Conservation (phyloP, 2,329 filamentous ascomycete species). For the Aureobasidium pullulans region DNA sequence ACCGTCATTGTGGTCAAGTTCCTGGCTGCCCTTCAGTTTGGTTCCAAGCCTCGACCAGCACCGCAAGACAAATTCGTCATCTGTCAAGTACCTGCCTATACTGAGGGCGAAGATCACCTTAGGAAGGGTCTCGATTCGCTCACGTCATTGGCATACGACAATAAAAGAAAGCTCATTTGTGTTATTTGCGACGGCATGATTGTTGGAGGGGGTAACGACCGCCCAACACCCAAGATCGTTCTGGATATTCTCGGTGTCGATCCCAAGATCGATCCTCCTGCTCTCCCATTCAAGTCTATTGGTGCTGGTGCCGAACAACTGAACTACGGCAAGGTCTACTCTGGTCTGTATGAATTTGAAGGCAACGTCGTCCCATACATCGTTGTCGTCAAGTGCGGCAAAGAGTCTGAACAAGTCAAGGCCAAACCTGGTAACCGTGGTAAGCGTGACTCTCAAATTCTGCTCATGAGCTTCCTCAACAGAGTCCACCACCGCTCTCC, state of each 20-base stretch:
- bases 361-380: slow-evolving; percentile 96
- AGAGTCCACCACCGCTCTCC: slow-evolving; percentile 88
- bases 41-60: slow-evolving; percentile 78
- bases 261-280: slow-evolving; percentile 90
- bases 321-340: slow-evolving; percentile 98
- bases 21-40: slow-evolving; percentile 84
- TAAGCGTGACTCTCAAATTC: slow-evolving; percentile 94
- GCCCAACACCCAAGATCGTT: slow-evolving; percentile 94
- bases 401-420: slow-evolving; percentile 86
- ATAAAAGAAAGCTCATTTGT: slow-evolving; percentile 94
- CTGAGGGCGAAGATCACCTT: slow-evolving; percentile 91
- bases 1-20: slow-evolving; percentile 81
- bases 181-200: slow-evolving; percentile 98
- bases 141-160: slow-evolving; percentile 91
- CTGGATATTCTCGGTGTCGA: slow-evolving; percentile 95
- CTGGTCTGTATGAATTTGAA: slow-evolving; percentile 93
- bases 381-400: slow-evolving; percentile 93
- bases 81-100: slow-evolving; percentile 95
- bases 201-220: slow-evolving; percentile 89
- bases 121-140: slow-evolving; percentile 90
- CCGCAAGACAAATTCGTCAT: slow-evolving; percentile 99
- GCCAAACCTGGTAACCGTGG: slow-evolving; percentile 94
- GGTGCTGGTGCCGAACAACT: slow-evolving; percentile 84
- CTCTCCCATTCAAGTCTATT: slow-evolving; percentile 88
- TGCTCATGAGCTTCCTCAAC: slow-evolving; percentile 96